phyloP scores from a whole-genome alignment of 352 stramenopile genomes.

The Aphanomyces astaci region DNA sequence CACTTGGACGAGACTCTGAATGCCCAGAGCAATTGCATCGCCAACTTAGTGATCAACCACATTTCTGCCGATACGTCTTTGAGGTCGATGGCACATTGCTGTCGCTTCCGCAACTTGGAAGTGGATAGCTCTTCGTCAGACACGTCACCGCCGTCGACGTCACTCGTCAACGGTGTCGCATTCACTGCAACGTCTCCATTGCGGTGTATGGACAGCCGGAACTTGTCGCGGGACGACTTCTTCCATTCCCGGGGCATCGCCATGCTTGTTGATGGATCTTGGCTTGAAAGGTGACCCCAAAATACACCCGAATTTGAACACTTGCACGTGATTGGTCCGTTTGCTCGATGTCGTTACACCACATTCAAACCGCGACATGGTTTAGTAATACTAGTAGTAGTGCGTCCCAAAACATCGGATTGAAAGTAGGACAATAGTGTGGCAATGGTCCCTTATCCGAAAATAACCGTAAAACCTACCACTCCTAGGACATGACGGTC shows the following conservation, averaged over 20 bases:
- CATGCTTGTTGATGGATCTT: not conserved
- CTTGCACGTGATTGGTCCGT: not conserved
- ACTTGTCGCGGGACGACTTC: not conserved
- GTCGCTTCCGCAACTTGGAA: not conserved
- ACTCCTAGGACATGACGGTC: too few species aligned
- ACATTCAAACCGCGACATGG: not conserved
- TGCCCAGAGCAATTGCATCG: slow-evolving; percentile 56
- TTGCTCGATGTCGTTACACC: not conserved
- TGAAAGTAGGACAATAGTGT: not conserved
- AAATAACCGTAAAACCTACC: not conserved
- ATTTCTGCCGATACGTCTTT: slow-evolving; percentile 10
- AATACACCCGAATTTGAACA: not conserved
- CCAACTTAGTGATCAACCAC: slow-evolving; percentile 64
- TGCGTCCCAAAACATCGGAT: not conserved
- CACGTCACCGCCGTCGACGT: not conserved
- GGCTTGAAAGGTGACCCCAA: too few species aligned
- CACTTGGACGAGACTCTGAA: slow-evolving; percentile 59
- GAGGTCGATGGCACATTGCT: slow-evolving; percentile 16
- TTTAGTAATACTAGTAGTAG: not conserved
- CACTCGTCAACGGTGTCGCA: not conserved
- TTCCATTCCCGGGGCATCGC: slow-evolving; percentile 2
- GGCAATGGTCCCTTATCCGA: not conserved
- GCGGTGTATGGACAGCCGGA: not conserved
- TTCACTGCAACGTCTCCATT: not conserved
- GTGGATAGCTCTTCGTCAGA: not conserved